Percentiles rank a stretch among this genome's conserved stretches.
Conservation (phyloP, 2,329 filamentous ascomycete genomes). For the Penicillium thymicola region DNA sequence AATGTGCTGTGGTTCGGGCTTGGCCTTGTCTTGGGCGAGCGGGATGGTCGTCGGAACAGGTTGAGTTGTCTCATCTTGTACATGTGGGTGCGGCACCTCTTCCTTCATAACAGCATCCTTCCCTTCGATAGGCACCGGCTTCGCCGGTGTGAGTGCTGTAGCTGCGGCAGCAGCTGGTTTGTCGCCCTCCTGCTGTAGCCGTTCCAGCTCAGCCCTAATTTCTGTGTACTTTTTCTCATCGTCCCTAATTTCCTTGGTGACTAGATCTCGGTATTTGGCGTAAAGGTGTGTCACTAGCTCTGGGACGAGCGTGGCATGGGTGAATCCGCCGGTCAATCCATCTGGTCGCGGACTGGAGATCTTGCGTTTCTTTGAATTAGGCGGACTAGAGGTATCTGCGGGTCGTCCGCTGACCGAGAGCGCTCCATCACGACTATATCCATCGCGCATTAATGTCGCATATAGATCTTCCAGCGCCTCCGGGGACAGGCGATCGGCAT, state of each 20-base stretch:
- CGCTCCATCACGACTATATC: constrained; percentile 52
- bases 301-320: constrained; percentile 66
- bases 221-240: constrained; percentile 67
- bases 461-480: constrained; percentile 79
- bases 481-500: constrained; percentile 69
- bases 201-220: constrained; percentile 65
- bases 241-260: constrained; percentile 67
- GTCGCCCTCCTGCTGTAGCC: constrained; percentile 61
- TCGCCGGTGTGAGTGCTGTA: constrained; percentile 6
- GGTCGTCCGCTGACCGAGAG: constrained; percentile 23
- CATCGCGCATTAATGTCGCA: constrained; percentile 70
- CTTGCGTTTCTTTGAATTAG: constrained; percentile 70
- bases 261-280: constrained; percentile 66
- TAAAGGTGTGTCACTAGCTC: constrained; percentile 71
- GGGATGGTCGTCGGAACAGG: neutral
- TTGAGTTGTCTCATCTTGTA: constrained; percentile 2
- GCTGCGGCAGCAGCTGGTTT: constrained; percentile 38
- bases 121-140: constrained; percentile 19
- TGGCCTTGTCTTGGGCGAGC: constrained; percentile 3
- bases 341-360: constrained; percentile 62
- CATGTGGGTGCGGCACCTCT: constrained; percentile 13
- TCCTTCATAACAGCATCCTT: constrained; percentile 31
- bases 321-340: constrained; percentile 63
- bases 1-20: constrained; percentile 1
- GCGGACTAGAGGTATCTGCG: constrained; percentile 31